phyloP scores from a whole-genome alignment of 768 basidiomycete species.

The Boletus subcaerulescens region DNA sequence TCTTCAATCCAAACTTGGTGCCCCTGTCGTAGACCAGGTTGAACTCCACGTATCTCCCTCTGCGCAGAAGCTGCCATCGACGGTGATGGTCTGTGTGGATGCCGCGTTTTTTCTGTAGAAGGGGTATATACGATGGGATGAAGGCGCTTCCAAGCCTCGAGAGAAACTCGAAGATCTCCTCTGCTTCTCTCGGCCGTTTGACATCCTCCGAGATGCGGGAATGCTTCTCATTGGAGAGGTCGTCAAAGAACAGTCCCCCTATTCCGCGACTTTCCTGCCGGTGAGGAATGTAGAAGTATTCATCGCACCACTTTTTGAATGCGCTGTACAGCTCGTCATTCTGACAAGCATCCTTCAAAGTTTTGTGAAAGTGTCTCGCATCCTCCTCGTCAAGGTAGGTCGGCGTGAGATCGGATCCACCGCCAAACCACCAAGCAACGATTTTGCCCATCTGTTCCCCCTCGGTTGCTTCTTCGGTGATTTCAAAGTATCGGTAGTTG shows the following conservation, averaged over 20 bases:
- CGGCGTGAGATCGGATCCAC: constrained; percentile 92
- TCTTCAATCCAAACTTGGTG: constrained; percentile 82
- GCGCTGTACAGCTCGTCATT: constrained; percentile 65
- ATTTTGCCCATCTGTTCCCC: constrained; percentile 47
- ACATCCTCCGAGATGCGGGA: constrained; percentile 48
- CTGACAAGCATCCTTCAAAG: constrained; percentile 74
- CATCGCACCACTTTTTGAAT: constrained; percentile 97
- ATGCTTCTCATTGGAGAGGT: constrained; percentile 69
- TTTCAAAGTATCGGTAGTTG: constrained; percentile 97
- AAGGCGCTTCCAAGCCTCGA: constrained; percentile 74
- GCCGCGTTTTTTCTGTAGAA: constrained; percentile 61
- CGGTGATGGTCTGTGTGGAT: constrained; percentile 65
- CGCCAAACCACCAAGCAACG: constrained; percentile 98
- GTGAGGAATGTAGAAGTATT: constrained; percentile 94
- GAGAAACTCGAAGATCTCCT: constrained; percentile 77
- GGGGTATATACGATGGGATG: constrained; percentile 86
- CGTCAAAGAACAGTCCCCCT: constrained; percentile 97
- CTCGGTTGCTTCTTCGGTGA: constrained; percentile 50
- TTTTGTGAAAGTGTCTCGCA: constrained; percentile 80
- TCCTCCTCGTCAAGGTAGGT: constrained; percentile 90
- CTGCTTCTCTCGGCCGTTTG: constrained; percentile 53
- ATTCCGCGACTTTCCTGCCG: constrained; percentile 83
- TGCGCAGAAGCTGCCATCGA: constrained; percentile 89
- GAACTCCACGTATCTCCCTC: constrained; percentile 95
- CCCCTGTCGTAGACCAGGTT: constrained; percentile 85